Conservation (phyloP, 2,329 filamentous ascomycete species). For the Aschersonia sp. region DNA sequence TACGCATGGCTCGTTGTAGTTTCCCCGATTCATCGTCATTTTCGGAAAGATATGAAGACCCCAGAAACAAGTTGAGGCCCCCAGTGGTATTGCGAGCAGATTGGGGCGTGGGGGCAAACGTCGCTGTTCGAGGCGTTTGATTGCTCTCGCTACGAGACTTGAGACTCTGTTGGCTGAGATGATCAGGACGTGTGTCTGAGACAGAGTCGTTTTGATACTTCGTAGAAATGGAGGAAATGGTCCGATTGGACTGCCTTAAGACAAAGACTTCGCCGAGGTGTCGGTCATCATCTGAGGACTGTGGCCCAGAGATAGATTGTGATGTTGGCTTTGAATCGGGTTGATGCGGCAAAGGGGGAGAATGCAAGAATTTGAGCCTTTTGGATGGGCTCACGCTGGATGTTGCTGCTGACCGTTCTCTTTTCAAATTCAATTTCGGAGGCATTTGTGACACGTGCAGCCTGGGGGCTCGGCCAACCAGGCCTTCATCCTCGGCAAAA, state of each 20-base stretch:
- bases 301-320: neutral
- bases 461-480: constrained; percentile 10
- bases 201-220: neutral
- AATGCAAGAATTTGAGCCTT: neutral
- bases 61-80: neutral
- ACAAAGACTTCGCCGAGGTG: neutral
- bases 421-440: neutral
- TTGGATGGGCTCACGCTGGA: neutral
- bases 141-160: neutral
- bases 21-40: constrained; percentile 1
- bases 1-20: constrained; percentile 1
- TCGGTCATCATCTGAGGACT: neutral
- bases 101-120: neutral
- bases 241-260: neutral
- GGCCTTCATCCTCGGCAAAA: constrained; percentile 23
- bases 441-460: neutral
- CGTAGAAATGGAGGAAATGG: neutral
- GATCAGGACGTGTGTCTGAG: neutral
- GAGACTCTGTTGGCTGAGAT: neutral
- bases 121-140: neutral
- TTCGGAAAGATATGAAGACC: neutral
- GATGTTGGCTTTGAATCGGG: neutral
- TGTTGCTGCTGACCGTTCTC: neutral
- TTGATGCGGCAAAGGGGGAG: neutral
- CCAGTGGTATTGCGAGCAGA: neutral